A percentile compares a stretch with the other conserved stretches of the same genome.
phyloP scores from a whole-genome alignment of 495 filamentous ascomycete species.

The Neurospora africana region DNA sequence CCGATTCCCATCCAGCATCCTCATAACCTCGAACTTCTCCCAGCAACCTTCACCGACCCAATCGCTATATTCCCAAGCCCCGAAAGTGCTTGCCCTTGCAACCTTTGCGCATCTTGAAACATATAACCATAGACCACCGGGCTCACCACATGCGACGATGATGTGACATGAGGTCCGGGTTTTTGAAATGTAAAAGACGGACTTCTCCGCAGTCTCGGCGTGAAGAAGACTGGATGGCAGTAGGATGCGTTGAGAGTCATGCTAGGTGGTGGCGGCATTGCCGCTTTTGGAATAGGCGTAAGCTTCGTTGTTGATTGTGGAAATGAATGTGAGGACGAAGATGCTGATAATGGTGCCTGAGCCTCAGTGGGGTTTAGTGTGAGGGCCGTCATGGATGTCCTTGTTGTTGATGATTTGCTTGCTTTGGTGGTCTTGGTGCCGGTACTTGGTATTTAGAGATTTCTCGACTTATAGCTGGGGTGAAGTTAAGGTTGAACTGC shows the following conservation, averaged over 20 bases:
- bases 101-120: slow-evolving; percentile 28
- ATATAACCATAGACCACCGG: slow-evolving; percentile 47
- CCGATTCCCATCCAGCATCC: neutral
- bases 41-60: neutral
- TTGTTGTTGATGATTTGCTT: neutral
- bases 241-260: slow-evolving; percentile 27
- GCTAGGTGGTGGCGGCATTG: neutral
- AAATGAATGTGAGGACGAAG: neutral
- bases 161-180: slow-evolving; percentile 6
- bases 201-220: slow-evolving; percentile 35
- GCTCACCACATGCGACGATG: slow-evolving; percentile 7
- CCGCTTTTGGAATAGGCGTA: neutral
- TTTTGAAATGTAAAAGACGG: slow-evolving; percentile 18
- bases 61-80: neutral
- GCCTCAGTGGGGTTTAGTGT: slow-evolving; percentile 3
- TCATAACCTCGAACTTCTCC: slow-evolving; percentile 30
- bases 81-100: slow-evolving; percentile 6
- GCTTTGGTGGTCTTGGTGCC: neutral
- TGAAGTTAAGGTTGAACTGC: neutral
- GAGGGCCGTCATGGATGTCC: neutral
- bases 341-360: neutral
- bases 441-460: neutral
- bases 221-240: slow-evolving; percentile 52
- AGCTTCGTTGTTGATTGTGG: neutral
- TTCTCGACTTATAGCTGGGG: neutral